Conservation (phyloP, 2,329 filamentous ascomycete species). For the Claviceps pazoutovae region DNA sequence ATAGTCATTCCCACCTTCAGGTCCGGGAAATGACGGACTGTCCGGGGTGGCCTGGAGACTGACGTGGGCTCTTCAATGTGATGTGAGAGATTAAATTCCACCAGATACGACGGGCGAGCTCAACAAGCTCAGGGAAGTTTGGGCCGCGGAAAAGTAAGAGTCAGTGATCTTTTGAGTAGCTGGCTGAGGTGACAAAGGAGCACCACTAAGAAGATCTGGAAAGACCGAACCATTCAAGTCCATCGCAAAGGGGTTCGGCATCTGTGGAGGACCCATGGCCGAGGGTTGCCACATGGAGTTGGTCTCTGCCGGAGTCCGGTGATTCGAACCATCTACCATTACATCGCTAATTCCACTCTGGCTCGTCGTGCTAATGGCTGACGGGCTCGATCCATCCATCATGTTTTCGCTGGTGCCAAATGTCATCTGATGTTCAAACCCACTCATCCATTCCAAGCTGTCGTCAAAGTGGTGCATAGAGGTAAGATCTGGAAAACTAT, state of each 20-base stretch:
- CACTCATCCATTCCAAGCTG: slow-evolving; percentile 67
- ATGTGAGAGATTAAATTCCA: slow-evolving; percentile 44
- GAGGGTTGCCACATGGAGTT: slow-evolving; percentile 56
- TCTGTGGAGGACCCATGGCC: slow-evolving; percentile 54
- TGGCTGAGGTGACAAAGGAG: slow-evolving; percentile 66
- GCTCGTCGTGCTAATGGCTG: slow-evolving; percentile 87
- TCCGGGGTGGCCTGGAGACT: slow-evolving; percentile 53
- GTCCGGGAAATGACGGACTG: slow-evolving; percentile 46
- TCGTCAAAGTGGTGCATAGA: slow-evolving; percentile 54
- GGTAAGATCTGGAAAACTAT: slow-evolving; percentile 43
- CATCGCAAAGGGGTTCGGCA: slow-evolving; percentile 57
- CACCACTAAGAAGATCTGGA: slow-evolving; percentile 58
- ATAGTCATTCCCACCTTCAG: slow-evolving; percentile 50
- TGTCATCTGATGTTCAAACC: slow-evolving; percentile 65
- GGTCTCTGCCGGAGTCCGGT: slow-evolving; percentile 37
- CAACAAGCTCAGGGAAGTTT: slow-evolving; percentile 58
- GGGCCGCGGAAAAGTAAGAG: slow-evolving; percentile 65
- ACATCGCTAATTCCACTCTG: slow-evolving; percentile 84
- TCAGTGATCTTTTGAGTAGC: slow-evolving; percentile 57
- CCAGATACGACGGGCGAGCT: slow-evolving; percentile 54
- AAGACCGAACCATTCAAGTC: slow-evolving; percentile 64
- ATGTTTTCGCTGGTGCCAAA: slow-evolving; percentile 63
- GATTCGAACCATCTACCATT: slow-evolving; percentile 71
- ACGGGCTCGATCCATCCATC: slow-evolving; percentile 86
- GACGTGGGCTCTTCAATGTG: slow-evolving; percentile 50